Base-by-base conservation (phyloP, 2,329 filamentous ascomycete species). In the Aspergillus sp. region DNA sequence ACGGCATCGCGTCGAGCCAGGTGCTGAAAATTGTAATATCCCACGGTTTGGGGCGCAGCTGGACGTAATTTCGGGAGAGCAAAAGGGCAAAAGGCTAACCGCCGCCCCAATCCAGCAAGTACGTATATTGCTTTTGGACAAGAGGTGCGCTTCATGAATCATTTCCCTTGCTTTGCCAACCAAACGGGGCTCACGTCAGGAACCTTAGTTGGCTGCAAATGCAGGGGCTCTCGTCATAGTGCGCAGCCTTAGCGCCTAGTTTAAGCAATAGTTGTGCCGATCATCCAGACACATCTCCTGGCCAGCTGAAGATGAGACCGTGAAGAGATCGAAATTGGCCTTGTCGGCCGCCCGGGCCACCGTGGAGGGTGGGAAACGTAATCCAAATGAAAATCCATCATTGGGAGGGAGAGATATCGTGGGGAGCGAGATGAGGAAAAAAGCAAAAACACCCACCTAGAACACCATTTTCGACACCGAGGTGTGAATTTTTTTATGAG, bases 81-180 rank as follows among this genome's bases (percentile, higher is more conserved):
- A 31, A 31, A 27, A 9, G 8, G 11, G 17, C 11, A 14, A 19
- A 35, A 23, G 6, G 14, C 27, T 15, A 33, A 11, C 31, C 49
- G 39, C 17, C 45, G 40, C n/a, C 47, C 44, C 45, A 56, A 43
- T 37, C 47, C 44, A 56, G 45, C 44, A 50, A 43, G 17, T 21
- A 21, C 21, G 53, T 54, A 52, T 46, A 56, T 56, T 58, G 56
- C 56, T 61, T 61, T 54, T 58, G 47, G 8, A 27, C 19, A 11
- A 35, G 37, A 46, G 35, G 48, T 35, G 17, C 27, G 21, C 19
- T 41, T 54, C 37, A 31, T 31, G 8, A 9, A 31, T 31, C 27
- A 58, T 53, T 52, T 51, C 52, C 41, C 41, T 46, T 37, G 31
- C 41, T 35, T 52, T 27, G 50, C 40, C 40, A 24, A 19, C 51